Evolutionary conservation across 2,329 filamentous ascomycete genomes (phyloP), one percentile per base, ranked within the genome.

Genomic region (Chaetomium globosum): DNA sequence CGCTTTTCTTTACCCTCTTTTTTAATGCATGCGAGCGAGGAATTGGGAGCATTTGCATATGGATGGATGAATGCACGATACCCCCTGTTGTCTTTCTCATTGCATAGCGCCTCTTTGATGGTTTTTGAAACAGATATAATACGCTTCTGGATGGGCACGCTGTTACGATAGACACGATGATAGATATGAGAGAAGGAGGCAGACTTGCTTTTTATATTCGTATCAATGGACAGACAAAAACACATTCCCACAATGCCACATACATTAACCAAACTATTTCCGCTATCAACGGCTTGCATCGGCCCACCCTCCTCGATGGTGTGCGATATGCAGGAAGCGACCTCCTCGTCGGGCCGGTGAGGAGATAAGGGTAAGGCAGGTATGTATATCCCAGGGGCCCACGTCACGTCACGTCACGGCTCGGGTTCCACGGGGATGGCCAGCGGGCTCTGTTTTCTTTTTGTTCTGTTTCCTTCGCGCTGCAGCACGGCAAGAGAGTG

Each of bases 41-140:
- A 53, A 57, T 21, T 63, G 52, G 30, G 48, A 58, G 57, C 60
- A 54, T 59, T 63, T 21, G 59, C 52, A 51, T 52, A 48, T 55
- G 43, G 43, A 43, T 60, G 64, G 48, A 59, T 55, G 64, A 48
- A 19, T 59, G 55, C 64, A 63, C 56, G 60, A 63, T 62, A 65
- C 57, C 59, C 63, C 54, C 33, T 13, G 26, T 36, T 57, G 31
- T 57, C 36, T 62, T 62, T 65, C 48, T 48, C 59, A 49, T 63
- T 52, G 56, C 64, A 62, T 62, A 54, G 63, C 51, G 46, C 36
- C 54, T 48, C 19, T 26, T 26, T 60, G 31, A 21, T 46, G n/a
- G 33, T 16, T 55, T 61, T 26, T 26, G 30, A 53, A 30, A 33
- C 21, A n/a, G 26, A 55, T 21, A 55, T 21, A 55, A 55, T 31